Conservation (phyloP, 805 yeast species). For the Lachancea waltii region DNA sequence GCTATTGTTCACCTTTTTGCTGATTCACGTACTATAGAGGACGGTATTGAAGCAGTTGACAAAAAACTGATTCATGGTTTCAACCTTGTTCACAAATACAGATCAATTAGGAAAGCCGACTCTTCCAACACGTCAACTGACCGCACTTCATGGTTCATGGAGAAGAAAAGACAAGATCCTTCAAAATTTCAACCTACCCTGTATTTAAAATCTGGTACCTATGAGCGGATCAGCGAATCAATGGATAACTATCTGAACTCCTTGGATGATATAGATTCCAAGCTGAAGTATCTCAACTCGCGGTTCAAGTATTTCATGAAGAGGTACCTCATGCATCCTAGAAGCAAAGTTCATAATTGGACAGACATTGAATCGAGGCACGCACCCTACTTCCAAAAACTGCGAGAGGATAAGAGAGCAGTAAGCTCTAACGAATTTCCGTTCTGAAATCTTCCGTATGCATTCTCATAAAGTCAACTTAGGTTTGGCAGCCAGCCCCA, state of each 20-base stretch:
- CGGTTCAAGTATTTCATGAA: constrained; percentile 33
- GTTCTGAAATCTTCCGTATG: background rate
- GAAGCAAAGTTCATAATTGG: constrained; percentile 22
- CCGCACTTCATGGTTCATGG: constrained; percentile 17
- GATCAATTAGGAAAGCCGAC: constrained; percentile 16
- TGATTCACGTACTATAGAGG: constrained; percentile 25
- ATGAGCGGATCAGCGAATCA: constrained; percentile 11
- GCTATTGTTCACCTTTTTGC: constrained; percentile 24
- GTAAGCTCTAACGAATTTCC: constrained; percentile 10
- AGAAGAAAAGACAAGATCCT: constrained; percentile 16
- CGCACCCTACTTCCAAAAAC: constrained; percentile 13
- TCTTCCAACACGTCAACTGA: constrained; percentile 13
- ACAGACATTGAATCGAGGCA: constrained; percentile 17
- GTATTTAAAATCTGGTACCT: constrained; percentile 24
- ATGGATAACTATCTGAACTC: constrained; percentile 25
- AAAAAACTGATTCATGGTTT: constrained; percentile 35
- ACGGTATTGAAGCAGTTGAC: constrained; percentile 29
- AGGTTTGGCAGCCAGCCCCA: background rate
- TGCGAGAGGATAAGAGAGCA: constrained; percentile 16
- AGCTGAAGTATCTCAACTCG: constrained; percentile 15
- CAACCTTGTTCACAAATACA: constrained; percentile 26
- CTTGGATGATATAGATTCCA: constrained; percentile 11
- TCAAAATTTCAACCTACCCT: constrained; percentile 23
- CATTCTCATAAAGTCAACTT: background rate
- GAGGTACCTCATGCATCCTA: constrained; percentile 22